phyloP scores from a whole-genome alignment of 2,329 filamentous ascomycete species.

The Thelonectria blattea region DNA sequence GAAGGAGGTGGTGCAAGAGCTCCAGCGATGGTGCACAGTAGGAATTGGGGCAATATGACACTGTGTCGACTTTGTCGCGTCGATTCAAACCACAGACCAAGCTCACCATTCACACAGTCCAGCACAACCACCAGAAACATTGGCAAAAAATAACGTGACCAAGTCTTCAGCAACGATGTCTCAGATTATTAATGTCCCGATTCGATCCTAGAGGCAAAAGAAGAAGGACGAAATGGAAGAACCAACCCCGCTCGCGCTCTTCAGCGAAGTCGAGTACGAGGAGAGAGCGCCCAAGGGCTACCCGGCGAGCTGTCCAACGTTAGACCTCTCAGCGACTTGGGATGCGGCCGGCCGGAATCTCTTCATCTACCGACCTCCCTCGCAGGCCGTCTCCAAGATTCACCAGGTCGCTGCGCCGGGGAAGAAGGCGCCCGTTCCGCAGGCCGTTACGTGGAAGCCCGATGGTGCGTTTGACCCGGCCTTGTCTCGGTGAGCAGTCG shows the following conservation, averaged over 20 bases:
- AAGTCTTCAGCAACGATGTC: neutral
- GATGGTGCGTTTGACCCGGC: slow-evolving; percentile 59
- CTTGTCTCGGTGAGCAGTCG: neutral
- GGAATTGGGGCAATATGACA: neutral
- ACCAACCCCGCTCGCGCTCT: slow-evolving; percentile 48
- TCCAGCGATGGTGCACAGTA: neutral
- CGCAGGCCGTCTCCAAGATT: slow-evolving; percentile 66
- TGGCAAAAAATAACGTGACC: neutral
- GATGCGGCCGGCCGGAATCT: slow-evolving; percentile 73
- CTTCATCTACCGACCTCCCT: slow-evolving; percentile 78
- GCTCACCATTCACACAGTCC: neutral
- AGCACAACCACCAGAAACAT: neutral
- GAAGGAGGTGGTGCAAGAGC: no score
- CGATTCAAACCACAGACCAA: neutral
- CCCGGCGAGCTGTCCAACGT: slow-evolving; percentile 79
- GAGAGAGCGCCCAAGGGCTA: slow-evolving; percentile 61
- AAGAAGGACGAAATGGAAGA: slow-evolving; percentile 37
- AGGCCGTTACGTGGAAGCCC: slow-evolving; percentile 68
- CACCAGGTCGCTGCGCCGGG: slow-evolving; percentile 52
- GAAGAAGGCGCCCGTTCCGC: slow-evolving; percentile 49
- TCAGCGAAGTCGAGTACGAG: slow-evolving; percentile 64
- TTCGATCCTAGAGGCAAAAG: slow-evolving; percentile 9
- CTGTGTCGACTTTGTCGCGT: slow-evolving; percentile 11
- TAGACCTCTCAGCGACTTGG: slow-evolving; percentile 78
- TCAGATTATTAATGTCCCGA: neutral